Base-by-base conservation (phyloP, 2,329 filamentous ascomycete genomes). In the Bipolaris cookei region DNA sequence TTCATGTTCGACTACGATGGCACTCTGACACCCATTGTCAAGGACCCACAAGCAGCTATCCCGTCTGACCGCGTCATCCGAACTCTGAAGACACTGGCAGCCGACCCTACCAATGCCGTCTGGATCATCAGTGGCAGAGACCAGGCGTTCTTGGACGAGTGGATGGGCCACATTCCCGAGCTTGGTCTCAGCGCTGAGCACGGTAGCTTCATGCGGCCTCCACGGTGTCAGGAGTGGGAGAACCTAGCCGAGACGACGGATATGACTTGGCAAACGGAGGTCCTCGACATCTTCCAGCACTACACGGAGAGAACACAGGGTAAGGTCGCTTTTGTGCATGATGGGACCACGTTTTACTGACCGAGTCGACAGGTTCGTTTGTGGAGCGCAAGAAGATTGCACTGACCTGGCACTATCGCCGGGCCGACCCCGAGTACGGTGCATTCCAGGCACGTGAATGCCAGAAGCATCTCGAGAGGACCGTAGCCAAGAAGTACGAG, bases 1-100 rank as follows among this genome's bases (percentile, higher is more conserved):
- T 97, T 98, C 81, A 94, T 99, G 91, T 97, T 98, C 73, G 95
- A 99, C 79, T 99, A 99, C 71, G 95, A 99, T 74, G 95, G 95
- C 45, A 99, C 95, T 0, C 84, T 99, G 52, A 98, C 95, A 3
- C 84, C 93, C 0, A 98, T 99, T 68, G 95, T 98, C 53, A 89
- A 90, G 66, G 92, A 98, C 70, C 95, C 95, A 1, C 88, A 90
- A 64, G 88, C 92, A 4, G 95, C 95, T 3, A 88, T 97, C 37
- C 95, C 95, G 0, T 94, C 93, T 0, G 89, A 92, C 66, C 87
- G 88, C 20, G 86, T 97, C 20, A 88, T 96, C 46, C 86, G 88
- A 28, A 93, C 90, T 1, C 82, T 99, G 57, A 91, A 90, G 74
- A 84, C 85, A 10, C 83, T 99, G 39, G 90, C 93, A 0, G 83